Evolutionary conservation across 331 rosid species (phyloP), one percentile per base, ranked within the genome.

Genomic region (Pyrus hybrid): DNA sequence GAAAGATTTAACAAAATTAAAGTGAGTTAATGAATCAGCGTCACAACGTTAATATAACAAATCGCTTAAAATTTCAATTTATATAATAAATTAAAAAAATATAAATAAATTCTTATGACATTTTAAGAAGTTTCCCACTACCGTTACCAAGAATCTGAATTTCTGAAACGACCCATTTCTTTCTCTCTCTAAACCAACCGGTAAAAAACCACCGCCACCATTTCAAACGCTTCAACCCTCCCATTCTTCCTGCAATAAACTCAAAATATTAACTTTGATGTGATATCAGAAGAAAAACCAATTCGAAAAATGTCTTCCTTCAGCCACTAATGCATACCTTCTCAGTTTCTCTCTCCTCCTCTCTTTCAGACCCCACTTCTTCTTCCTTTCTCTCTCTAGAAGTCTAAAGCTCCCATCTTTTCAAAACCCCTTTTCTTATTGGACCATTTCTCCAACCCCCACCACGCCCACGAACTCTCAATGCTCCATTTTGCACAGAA

Each of bases 291-390:
- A 18, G 56, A 12, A 73, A 71, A 54, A 21, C 60, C 43, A 75
- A 56, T 53, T 47, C 22, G 6, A 75, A 9, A 72, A 18, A 23
- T 5, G 33, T 60, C 21, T 17, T 49, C 51, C 58, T 60, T 78
- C 51, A n/a, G 68, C 80, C 80, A 68, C 77, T 57, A 72, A 75
- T 79, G 79, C 84, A 7, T 67, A 83, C 77, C 14, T 6, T 79
- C 49, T 37, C 45, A 10, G 45, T 41, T 41, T 41, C 14, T 43
- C 49, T 43, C 16, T 43, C 49, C 49, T 43, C 49, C 63, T 25
- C 51, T 17, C 17, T 56, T 6, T 32, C 23, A 72, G 66, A 56
- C 82, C 79, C 77, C 76, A 66, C 80, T 23, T 75, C 81, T 11
- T 22, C 45, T 25, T 47, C 64, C 1, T 70, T n/a, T 13, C 68